phyloP scores from a whole-genome alignment of 495 filamentous ascomycete genomes.

The Hypoxylon rickii region DNA sequence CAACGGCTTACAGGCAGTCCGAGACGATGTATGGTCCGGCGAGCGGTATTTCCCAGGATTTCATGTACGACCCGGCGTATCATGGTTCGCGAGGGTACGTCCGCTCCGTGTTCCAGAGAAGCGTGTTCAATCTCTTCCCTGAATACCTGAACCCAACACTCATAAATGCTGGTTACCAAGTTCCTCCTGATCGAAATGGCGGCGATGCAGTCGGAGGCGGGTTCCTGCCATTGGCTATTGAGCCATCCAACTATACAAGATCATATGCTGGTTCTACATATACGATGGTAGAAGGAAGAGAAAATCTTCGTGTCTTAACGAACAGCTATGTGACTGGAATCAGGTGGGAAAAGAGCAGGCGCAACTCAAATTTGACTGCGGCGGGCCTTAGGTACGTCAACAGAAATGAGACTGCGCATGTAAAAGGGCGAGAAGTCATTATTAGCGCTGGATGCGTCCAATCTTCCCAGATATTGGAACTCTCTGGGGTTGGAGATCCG shows the following conservation, averaged over 20 bases:
- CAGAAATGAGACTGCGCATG: background rate
- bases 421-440: background rate
- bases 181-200: background rate
- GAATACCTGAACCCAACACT: background rate
- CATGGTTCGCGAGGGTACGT: background rate
- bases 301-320: background rate
- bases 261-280: background rate
- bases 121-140: background rate
- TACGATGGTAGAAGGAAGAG: background rate
- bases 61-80: background rate
- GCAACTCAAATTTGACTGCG: background rate
- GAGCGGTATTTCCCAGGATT: background rate
- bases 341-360: background rate
- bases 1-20: background rate
- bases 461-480: constrained; percentile 9
- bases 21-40: constrained; percentile 1
- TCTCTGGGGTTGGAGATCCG: constrained; percentile 8
- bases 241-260: background rate
- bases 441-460: constrained; percentile 10
- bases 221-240: background rate
- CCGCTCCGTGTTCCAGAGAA: background rate
- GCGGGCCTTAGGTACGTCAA: background rate
- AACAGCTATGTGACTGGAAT: background rate
- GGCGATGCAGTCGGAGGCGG: background rate
- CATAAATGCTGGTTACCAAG: background rate